Conservation (phyloP, 768 basidiomycete species). For the Russula foetens region DNA sequence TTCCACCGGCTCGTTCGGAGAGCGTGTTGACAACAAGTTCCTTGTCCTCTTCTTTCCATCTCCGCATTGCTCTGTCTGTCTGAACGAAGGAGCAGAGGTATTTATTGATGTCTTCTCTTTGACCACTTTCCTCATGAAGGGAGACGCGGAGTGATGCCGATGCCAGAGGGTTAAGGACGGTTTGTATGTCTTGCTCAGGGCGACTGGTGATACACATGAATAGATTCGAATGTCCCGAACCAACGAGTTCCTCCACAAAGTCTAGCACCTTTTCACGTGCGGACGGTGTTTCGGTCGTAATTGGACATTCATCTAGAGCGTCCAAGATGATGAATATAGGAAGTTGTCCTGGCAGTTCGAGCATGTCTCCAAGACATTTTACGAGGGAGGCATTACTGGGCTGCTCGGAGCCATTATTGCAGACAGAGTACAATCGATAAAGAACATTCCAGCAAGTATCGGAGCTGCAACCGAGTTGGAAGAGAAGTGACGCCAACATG, state of each 20-base stretch:
- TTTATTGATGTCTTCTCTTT: background rate
- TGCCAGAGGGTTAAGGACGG: background rate
- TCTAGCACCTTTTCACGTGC: background rate
- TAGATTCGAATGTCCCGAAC: background rate
- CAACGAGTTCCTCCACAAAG: background rate
- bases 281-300: background rate
- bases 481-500: background rate
- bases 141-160: background rate
- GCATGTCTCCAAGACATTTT: background rate
- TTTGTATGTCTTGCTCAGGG: background rate
- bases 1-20: background rate
- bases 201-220: slow-evolving; percentile 1
- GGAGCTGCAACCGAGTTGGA: background rate
- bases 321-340: background rate
- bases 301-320: background rate
- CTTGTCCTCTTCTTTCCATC: background rate
- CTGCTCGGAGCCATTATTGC: background rate
- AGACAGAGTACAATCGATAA: background rate
- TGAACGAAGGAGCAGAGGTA: background rate
- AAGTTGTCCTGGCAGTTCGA: background rate
- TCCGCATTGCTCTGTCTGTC: background rate
- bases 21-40: background rate
- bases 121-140: slow-evolving; percentile 1
- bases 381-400: background rate
- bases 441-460: background rate